Evolutionary conservation across 2,329 filamentous ascomycete species (phyloP).

Genomic region (Colletotrichum sp.): DNA sequence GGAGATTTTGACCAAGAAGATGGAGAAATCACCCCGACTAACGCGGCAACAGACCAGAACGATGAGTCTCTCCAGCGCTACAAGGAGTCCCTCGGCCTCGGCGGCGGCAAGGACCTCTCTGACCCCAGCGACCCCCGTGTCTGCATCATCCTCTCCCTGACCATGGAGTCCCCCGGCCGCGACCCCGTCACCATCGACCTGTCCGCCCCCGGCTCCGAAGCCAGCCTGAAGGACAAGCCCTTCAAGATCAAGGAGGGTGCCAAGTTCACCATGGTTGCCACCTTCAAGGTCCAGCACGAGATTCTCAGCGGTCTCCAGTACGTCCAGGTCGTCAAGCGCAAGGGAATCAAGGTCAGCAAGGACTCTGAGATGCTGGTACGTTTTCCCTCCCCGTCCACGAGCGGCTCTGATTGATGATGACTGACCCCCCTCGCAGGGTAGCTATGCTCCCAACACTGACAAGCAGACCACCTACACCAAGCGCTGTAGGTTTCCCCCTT

Average conservation of each 20-base stretch:
- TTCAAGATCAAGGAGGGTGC: constrained; percentile 98
- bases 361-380: constrained; percentile 97
- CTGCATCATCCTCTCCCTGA: constrained; percentile 91
- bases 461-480: constrained; percentile 87
- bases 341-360: constrained; percentile 87
- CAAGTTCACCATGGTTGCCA: constrained; percentile 91
- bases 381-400: constrained; percentile 21
- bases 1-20: background rate
- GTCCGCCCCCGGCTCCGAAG: constrained; percentile 73
- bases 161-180: constrained; percentile 84
- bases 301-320: constrained; percentile 96
- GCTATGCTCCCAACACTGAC: constrained; percentile 90
- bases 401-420: constrained; percentile 8
- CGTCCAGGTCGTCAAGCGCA: constrained; percentile 90
- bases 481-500: constrained; percentile 72
- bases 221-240: constrained; percentile 84
- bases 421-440: constrained; percentile 65
- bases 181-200: constrained; percentile 89
- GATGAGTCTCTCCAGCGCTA: constrained; percentile 97
- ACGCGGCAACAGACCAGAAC: constrained; percentile 56
- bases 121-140: constrained; percentile 84
- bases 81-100: constrained; percentile 94
- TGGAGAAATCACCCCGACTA: constrained; percentile 11
- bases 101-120: constrained; percentile 73
- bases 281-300: constrained; percentile 96